These are phyloP conservation scores for Glycine latifolia DNA, from an alignment of 306 rosid species.

Conservation along the genomic window DNA sequence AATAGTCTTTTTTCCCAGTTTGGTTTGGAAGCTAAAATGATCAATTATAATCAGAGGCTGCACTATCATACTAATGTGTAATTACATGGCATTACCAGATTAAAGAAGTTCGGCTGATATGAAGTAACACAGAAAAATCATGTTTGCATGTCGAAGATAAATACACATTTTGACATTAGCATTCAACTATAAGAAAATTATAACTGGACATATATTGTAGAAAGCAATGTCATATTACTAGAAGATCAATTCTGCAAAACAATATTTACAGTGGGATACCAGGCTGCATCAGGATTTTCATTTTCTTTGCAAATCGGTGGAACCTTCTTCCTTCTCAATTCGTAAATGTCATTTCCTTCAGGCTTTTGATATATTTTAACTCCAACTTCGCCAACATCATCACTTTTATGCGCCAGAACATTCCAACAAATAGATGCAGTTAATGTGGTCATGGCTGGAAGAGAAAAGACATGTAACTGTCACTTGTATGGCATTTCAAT, in stretches of 20 bases:
- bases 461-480: conserved; percentile 44
- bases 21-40: conserved; percentile 24
- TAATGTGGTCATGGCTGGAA: conserved; percentile 77
- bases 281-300: conserved; percentile 93
- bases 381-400: conserved; percentile 84
- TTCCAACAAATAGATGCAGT: conserved; percentile 92
- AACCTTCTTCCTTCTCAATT: conserved; percentile 80
- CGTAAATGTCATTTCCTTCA: conserved; percentile 80
- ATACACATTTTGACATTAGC: background rate
- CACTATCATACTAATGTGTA: no score
- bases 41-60: no score
- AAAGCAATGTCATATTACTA: background rate
- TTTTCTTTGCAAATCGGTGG: conserved; percentile 90
- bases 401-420: conserved; percentile 92
- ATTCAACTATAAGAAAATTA: background rate
- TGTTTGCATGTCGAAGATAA: conserved; percentile 19
- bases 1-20: background rate
- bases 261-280: conserved; percentile 61
- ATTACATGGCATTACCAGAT: no score
- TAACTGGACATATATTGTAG: background rate
- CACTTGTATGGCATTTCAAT: conserved; percentile 19
- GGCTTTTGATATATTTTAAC: conserved; percentile 94
- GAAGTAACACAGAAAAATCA: conserved; percentile 16
- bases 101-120: no score
- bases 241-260: conserved; percentile 39